These are phyloP conservation scores for Naganishia sp. DNA, from an alignment of 1,284 basidiomycete species.

Conservation along the genomic window DNA sequence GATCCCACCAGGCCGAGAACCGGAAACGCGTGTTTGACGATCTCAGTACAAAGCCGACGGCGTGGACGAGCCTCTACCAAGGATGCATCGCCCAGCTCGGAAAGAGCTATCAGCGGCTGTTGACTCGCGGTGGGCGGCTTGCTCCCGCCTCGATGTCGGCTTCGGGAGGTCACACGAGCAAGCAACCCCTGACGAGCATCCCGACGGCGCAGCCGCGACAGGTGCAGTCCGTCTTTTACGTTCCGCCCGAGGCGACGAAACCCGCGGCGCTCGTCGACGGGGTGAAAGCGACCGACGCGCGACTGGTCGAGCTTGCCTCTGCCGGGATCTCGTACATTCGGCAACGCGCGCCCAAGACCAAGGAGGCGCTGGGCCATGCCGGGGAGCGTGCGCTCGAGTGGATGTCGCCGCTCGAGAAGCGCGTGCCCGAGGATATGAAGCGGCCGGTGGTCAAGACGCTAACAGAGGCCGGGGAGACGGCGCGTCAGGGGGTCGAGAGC, in stretches of 20 bases:
- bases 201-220: conserved; percentile 13
- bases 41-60: conserved; percentile 64
- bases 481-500: conserved; percentile 12
- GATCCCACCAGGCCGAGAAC: conserved; percentile 51
- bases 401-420: conserved; percentile 20
- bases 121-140: conserved; percentile 56
- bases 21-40: conserved; percentile 67
- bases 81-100: conserved; percentile 65
- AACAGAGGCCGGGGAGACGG: conserved; percentile 10
- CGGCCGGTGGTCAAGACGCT: conserved; percentile 19
- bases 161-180: neutral
- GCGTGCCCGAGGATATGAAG: conserved; percentile 10
- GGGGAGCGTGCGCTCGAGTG: conserved; percentile 1
- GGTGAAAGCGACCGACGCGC: conserved; percentile 21
- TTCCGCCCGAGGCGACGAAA: conserved; percentile 11
- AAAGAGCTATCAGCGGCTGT: conserved; percentile 64
- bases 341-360: conserved; percentile 8
- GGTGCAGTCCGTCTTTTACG: conserved; percentile 23
- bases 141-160: conserved; percentile 1
- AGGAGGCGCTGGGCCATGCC: conserved; percentile 7
- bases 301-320: conserved; percentile 7
- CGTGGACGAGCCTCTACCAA: conserved; percentile 65
- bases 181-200: conserved; percentile 14
- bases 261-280: conserved; percentile 17
- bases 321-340: conserved; percentile 11